Evolutionary conservation across 257 asterid genomes (phyloP).

Genomic region (Buddleja alternifolia): DNA sequence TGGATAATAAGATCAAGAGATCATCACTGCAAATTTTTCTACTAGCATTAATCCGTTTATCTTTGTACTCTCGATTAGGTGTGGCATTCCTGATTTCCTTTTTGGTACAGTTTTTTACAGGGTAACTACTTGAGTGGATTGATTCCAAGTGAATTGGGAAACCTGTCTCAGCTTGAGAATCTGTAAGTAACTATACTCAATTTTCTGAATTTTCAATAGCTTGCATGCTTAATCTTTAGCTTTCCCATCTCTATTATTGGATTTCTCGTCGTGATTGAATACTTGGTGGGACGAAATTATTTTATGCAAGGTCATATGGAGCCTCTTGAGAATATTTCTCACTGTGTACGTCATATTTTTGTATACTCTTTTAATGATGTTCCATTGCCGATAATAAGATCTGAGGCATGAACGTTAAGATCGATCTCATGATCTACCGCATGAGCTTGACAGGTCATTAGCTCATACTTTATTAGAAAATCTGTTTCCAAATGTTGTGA

Average conservation of each 20-base stretch:
- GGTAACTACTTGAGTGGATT: slow-evolving; percentile 80
- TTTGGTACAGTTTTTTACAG: slow-evolving; percentile 72
- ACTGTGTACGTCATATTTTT: background rate
- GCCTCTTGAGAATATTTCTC: background rate
- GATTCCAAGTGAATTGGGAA: slow-evolving; percentile 77
- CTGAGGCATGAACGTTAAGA: background rate
- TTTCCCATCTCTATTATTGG: slow-evolving; percentile 18
- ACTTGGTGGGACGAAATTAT: background rate
- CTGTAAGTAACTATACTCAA: slow-evolving; percentile 53
- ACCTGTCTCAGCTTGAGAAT: slow-evolving; percentile 66
- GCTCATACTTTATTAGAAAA: slow-evolving; percentile 12
- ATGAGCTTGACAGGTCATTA: slow-evolving; percentile 8
- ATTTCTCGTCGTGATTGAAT: background rate
- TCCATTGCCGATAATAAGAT: background rate
- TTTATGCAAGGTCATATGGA: slow-evolving; percentile 14
- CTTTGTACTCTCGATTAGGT: slow-evolving; percentile 22
- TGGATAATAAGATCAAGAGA: slow-evolving; percentile 17
- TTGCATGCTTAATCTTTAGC: slow-evolving; percentile 9
- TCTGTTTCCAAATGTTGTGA: slow-evolving; percentile 7
- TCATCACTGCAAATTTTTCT: slow-evolving; percentile 5
- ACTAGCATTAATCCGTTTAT: background rate
- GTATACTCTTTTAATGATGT: background rate
- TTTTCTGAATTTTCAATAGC: slow-evolving; percentile 8
- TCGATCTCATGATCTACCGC: background rate
- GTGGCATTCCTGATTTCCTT: slow-evolving; percentile 20